Percentiles rank a stretch among this genome's conserved stretches.
Evolutionary conservation across 176 grass and related monocot species (phyloP).

Genomic region (Canna indica): DNA sequence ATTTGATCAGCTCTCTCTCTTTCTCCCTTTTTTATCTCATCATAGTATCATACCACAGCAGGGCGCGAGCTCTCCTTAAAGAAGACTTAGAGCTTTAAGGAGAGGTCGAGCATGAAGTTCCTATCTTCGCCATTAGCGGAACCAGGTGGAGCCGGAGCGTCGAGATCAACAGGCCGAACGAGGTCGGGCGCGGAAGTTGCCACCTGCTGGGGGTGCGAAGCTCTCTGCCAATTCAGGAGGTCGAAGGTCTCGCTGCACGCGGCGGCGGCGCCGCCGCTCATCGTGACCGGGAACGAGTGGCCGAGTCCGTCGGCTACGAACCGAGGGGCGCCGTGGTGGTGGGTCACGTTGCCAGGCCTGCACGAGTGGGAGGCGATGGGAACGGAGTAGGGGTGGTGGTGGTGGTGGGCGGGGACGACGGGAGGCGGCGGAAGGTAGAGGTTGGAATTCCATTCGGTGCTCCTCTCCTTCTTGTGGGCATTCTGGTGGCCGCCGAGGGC

Average conservation of each 20-base stretch:
- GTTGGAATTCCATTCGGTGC: slow-evolving; percentile 57
- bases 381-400: slow-evolving; percentile 20
- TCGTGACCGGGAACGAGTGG: not conserved
- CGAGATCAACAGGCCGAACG: not conserved
- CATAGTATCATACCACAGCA: too few relatives aligned
- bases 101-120: slow-evolving; percentile 33
- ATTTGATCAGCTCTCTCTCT: not conserved
- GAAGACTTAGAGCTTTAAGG: slow-evolving; percentile 46
- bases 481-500: slow-evolving; percentile 95
- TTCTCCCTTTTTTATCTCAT: too few relatives aligned
- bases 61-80: too few relatives aligned
- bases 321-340: not conserved
- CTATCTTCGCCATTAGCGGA: not conserved
- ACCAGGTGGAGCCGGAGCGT: too few relatives aligned
- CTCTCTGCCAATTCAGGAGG: not conserved
- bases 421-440: slow-evolving; percentile 28
- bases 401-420: not conserved
- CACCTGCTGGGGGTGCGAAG: not conserved
- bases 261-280: not conserved
- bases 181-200: not conserved
- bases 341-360: not conserved
- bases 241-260: not conserved
- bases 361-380: slow-evolving; percentile 36
- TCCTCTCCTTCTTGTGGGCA: slow-evolving; percentile 90
- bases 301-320: not conserved